Evolutionary conservation across 2,329 filamentous ascomycete species (phyloP).

Genomic region (Phaeosphaeria sp.): DNA sequence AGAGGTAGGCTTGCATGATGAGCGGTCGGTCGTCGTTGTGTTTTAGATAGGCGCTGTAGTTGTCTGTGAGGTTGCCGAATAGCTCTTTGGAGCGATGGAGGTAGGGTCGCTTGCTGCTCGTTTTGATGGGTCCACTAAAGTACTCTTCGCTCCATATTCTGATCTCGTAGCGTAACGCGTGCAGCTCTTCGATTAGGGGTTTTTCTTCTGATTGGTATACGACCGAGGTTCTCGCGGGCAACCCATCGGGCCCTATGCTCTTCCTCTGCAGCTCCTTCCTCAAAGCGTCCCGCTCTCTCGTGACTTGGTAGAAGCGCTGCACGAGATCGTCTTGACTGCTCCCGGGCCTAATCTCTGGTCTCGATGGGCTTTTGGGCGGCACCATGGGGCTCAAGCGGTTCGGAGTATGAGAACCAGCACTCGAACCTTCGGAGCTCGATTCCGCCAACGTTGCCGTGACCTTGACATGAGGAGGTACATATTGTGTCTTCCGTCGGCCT

Average conservation of each 20-base stretch:
- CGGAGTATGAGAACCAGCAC: slow-evolving; percentile 23
- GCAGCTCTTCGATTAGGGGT: slow-evolving; percentile 43
- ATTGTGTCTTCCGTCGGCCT: slow-evolving; percentile 33
- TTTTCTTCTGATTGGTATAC: slow-evolving; percentile 46
- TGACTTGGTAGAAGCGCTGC: slow-evolving; percentile 47
- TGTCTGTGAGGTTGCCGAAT: slow-evolving; percentile 43
- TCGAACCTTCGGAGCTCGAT: slow-evolving; percentile 33
- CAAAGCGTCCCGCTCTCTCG: slow-evolving; percentile 45
- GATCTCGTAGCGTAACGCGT: slow-evolving; percentile 43
- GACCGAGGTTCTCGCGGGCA: slow-evolving; percentile 31
- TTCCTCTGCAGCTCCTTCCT: slow-evolving; percentile 45
- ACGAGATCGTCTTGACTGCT: slow-evolving; percentile 47
- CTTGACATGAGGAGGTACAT: slow-evolving; percentile 37
- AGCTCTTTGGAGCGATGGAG: slow-evolving; percentile 40
- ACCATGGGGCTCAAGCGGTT: slow-evolving; percentile 31
- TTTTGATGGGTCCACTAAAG: slow-evolving; percentile 36
- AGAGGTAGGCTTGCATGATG: slow-evolving; percentile 45
- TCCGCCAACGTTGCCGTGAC: slow-evolving; percentile 27
- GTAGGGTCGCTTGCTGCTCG: slow-evolving; percentile 39
- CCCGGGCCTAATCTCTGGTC: slow-evolving; percentile 37
- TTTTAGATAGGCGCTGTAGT: slow-evolving; percentile 42
- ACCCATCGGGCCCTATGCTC: slow-evolving; percentile 38
- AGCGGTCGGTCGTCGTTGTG: slow-evolving; percentile 40
- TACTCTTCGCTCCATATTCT: slow-evolving; percentile 45
- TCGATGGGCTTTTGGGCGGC: slow-evolving; percentile 46